Conservation (phyloP, 176 grass and related monocot genomes). For the Paspalum vaginatum region DNA sequence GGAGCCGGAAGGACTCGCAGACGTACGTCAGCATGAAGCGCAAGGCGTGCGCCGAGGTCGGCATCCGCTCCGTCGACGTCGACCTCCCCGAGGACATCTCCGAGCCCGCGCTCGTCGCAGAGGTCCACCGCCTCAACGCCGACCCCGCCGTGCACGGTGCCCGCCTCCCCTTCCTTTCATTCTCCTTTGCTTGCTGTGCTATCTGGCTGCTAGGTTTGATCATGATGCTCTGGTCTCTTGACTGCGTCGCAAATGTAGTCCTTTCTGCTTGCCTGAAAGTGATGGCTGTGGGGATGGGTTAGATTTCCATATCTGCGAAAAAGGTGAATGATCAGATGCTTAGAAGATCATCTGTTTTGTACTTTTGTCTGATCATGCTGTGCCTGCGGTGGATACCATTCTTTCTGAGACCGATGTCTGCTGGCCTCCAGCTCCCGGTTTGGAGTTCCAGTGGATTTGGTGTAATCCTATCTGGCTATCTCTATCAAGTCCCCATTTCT, state of each 20-base stretch:
- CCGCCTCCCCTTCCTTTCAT: background rate
- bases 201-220: background rate
- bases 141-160: conserved; percentile 81
- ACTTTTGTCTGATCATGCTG: background rate
- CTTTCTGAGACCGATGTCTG: background rate
- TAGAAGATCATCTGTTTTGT: background rate
- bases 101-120: conserved; percentile 67
- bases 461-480: background rate
- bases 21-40: conserved; percentile 89
- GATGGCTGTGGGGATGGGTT: background rate
- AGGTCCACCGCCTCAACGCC: conserved; percentile 85
- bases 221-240: background rate
- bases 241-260: background rate
- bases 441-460: conserved; percentile 1
- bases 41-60: conserved; percentile 91
- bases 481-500: background rate
- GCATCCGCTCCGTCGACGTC: conserved; percentile 77
- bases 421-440: background rate
- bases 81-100: conserved; percentile 84
- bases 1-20: conserved; percentile 91
- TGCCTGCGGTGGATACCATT: background rate
- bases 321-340: background rate
- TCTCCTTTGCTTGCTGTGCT: background rate
- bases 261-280: background rate
- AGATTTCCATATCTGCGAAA: background rate